Percentiles rank a stretch among this genome's conserved stretches.
These are phyloP conservation scores for Aspergillus cristatus DNA, from an alignment of 495 filamentous ascomycete genomes.

Conservation along the genomic window DNA sequence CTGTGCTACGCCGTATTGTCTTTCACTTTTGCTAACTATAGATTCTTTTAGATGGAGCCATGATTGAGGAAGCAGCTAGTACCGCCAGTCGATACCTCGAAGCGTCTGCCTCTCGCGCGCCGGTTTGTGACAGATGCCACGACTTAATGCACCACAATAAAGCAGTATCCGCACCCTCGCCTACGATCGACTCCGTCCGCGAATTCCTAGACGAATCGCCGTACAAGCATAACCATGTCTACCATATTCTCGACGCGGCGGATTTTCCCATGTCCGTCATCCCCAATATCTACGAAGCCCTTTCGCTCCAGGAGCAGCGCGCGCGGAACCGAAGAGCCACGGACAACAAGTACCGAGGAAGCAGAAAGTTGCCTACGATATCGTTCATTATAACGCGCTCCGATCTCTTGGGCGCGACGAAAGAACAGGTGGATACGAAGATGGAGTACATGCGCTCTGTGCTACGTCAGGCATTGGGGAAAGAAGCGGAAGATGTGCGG, in stretches of 20 bases:
- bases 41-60: constrained; percentile 28
- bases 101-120: constrained; percentile 17
- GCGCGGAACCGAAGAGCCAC: constrained; percentile 67
- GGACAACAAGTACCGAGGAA: constrained; percentile 49
- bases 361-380: constrained; percentile 52
- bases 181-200: constrained; percentile 64
- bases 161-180: constrained; percentile 63
- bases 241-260: constrained; percentile 94
- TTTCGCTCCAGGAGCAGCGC: constrained; percentile 57
- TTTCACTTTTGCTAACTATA: constrained; percentile 1
- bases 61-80: constrained; percentile 29
- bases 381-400: constrained; percentile 85
- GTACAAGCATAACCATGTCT: constrained; percentile 82
- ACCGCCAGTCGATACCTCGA: constrained; percentile 11
- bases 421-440: constrained; percentile 69
- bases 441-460: constrained; percentile 72
- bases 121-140: constrained; percentile 81
- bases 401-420: constrained; percentile 72
- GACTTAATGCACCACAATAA: constrained; percentile 62
- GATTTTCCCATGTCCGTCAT: constrained; percentile 93
- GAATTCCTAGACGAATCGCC: constrained; percentile 80
- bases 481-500: constrained; percentile 49
- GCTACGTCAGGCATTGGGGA: constrained; percentile 61
- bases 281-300: constrained; percentile 47
- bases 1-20: not conserved